Evolutionary conservation across 768 basidiomycete species (phyloP), one percentile per base, ranked within the genome.

Genomic region (Vararia minispora): DNA sequence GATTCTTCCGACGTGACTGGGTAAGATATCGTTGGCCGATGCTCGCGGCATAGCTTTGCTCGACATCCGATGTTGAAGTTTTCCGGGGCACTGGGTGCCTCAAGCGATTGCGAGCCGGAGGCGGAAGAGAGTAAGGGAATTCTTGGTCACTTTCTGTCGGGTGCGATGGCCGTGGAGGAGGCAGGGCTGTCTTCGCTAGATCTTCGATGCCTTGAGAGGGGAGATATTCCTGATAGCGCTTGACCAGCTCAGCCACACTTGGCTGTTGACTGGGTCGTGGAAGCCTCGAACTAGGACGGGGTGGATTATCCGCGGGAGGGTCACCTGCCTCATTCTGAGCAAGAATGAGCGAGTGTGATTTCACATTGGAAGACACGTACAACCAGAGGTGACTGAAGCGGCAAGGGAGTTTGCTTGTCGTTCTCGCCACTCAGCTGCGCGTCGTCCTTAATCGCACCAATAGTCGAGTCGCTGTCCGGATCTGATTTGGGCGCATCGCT

Each of bases 1-100:
- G 52, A 11, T 55, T 47, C 35, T 59, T 56, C 27, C 62, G 40
- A 4, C 69, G 53, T 37, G 74, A 68, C 45, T 69, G 71, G 8
- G 73, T 74, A 17, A 80, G 62, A 47, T 86, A 79, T 46, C 73
- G 69, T 2, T 88, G 81, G 1, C 87, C 89, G 41, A 90, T 78
- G 52, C 91, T 91, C n/a, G 80, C 85, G 3, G 90, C 89, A 59
- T 92, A 94, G 33, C 90, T 77, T 40, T 83, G 76, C 59, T 94
- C 91, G 38, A 88, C 88, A 53, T 94, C 91, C 5, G 90, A 92
- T 8, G 68, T 66, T 7, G 80, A 79, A 27, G 74, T 59, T 45
- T 75, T 76, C 52, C 65, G 70, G 11, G 60, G 50, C 29, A 69
- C 58, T 32, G 66, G 70, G 49, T 75, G 73, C 41, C 72, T 66